Base-by-base conservation (phyloP, 768 basidiomycete genomes). In the Coprinopsis cinerea region DNA sequence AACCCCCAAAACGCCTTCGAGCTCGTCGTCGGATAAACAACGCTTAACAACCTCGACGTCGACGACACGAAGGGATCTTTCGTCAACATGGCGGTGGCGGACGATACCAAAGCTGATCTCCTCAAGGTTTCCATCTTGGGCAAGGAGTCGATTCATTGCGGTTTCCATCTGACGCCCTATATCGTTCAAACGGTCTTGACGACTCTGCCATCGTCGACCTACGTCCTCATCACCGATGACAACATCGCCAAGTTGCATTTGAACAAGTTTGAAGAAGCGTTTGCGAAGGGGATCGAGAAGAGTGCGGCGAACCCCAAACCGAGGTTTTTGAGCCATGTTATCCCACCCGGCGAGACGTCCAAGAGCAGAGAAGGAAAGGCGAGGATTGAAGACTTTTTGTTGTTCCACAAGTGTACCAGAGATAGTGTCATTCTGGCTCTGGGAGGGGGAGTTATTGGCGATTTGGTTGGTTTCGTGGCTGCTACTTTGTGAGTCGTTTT, bases 391-490 rank as follows among this genome's bases (percentile, higher is more conserved):
- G 95, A 99, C 67, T 97, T 85, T 67, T 72, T 99, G 39, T 73
- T 98, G 49, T 72, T 83, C 15, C 82, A 94, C 59, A 81, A 80
- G 64, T 96, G 93, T 62, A 96, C 94, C 2, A 73, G 96, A 51
- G 94, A 95, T 65, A 93, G 88, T 2, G 91, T 99, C 54, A 74
- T 98, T 49, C 69, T 99, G 47, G 95, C 94, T 0, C 77, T 99
- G 20, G 96, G 96, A 26, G 95, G 96, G 27, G 96, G 96, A 24
- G 96, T 99, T 48, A 90, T 99, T 52, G 96, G 96, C 11, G 95
- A 99, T 69, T 75, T 98, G 18, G 85, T 93, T 50, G 96, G 96
- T 26, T 99, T 95, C 59, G 92, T 96, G 51, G 90, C 96, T 22
- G 90, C 96, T 1, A 98, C 95, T 11, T 95, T 95, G 93, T 95